Percentiles rank a stretch among this genome's conserved stretches.
phyloP scores from a whole-genome alignment of 805 yeast species.

The Wickerhamiella sorbophila region DNA sequence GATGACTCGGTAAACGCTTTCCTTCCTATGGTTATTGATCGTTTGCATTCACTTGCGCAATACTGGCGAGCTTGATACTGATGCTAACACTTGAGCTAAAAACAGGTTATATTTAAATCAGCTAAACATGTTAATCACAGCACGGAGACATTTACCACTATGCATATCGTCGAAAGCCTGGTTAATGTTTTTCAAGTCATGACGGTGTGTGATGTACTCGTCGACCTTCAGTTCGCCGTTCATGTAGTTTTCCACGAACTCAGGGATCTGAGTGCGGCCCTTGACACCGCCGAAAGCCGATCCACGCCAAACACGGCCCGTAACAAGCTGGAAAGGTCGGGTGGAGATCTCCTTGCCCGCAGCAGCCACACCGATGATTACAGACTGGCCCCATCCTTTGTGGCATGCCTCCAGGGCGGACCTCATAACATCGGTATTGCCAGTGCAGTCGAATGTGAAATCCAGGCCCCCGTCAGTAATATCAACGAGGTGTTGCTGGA shows the following conservation, averaged over 20 bases:
- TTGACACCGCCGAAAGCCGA: constrained; percentile 99
- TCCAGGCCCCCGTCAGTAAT: constrained; percentile 96
- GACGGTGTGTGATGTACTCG: constrained; percentile 89
- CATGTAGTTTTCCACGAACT: constrained; percentile 73
- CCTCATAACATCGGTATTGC: constrained; percentile 91
- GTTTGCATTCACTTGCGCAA: constrained; percentile 89
- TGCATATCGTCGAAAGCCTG: constrained; percentile 91
- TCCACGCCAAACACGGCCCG: constrained; percentile 98
- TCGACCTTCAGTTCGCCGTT: constrained; percentile 74
- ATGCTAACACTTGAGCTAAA: neutral
- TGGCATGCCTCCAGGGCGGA: constrained; percentile 93
- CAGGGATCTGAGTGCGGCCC: constrained; percentile 92
- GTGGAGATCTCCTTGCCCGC: constrained; percentile 95
- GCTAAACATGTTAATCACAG: constrained; percentile 34
- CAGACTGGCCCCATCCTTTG: constrained; percentile 97
- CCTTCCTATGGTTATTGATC: constrained; percentile 86
- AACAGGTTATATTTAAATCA: neutral
- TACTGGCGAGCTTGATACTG: constrained; percentile 73
- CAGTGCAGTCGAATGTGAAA: constrained; percentile 94
- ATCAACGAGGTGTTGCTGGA: constrained; percentile 62
- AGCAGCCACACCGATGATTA: constrained; percentile 96
- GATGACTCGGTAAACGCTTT: constrained; percentile 91
- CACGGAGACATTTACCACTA: constrained; percentile 84
- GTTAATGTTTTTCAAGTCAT: constrained; percentile 63
- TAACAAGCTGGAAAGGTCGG: constrained; percentile 96